Conservation (phyloP, 2,329 filamentous ascomycete genomes). For the Colletotrichum sp. region DNA sequence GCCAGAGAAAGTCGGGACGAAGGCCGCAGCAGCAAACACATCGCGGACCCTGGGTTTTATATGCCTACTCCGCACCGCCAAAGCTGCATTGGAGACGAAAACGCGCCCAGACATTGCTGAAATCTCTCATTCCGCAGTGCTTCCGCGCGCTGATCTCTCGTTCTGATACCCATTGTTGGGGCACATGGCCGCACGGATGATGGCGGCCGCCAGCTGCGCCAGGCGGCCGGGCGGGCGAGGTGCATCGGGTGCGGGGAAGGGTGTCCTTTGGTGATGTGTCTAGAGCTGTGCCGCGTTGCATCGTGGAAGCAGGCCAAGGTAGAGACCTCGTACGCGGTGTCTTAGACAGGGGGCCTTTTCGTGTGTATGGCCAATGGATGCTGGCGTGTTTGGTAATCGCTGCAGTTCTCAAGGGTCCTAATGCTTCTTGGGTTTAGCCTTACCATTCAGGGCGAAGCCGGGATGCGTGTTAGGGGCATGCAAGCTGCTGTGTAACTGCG, state of each 20-base stretch:
- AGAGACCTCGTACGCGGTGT: background rate
- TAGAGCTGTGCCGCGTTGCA: background rate
- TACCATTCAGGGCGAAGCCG: background rate
- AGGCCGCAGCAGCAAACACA: background rate
- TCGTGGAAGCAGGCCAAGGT: background rate
- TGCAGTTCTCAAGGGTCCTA: background rate
- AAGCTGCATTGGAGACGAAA: background rate
- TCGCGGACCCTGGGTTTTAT: background rate
- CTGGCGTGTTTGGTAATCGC: background rate
- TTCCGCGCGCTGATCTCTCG: background rate
- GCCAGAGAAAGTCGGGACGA: background rate
- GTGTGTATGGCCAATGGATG: background rate
- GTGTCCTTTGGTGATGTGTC: background rate
- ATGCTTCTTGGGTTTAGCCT: background rate
- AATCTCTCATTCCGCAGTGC: background rate
- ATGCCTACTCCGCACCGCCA: background rate
- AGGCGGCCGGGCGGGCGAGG: background rate
- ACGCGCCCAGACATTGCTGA: background rate
- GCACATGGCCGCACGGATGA: background rate
- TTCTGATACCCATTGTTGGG: background rate
- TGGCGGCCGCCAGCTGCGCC: background rate
- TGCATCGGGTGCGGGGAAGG: slow-evolving; percentile 5
- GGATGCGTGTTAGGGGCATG: background rate
- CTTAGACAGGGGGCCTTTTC: background rate
- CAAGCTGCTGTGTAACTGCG: background rate